These are phyloP conservation scores for Eucalyptus cloeziana DNA, from an alignment of 345 rosid genomes.

Conservation along the genomic window DNA sequence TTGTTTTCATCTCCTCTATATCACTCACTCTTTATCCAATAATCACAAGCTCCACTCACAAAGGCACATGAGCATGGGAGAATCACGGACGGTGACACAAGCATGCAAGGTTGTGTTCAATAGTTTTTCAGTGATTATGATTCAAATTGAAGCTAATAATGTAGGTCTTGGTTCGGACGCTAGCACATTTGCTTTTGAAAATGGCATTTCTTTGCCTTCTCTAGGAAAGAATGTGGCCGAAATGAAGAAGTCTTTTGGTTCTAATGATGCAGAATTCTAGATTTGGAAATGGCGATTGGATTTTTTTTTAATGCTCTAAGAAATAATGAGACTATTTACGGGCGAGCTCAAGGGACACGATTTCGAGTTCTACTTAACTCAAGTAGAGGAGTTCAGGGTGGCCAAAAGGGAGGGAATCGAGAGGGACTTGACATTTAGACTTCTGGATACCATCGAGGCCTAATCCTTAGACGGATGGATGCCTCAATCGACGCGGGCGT, in stretches of 20 bases:
- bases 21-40: too few relatives aligned
- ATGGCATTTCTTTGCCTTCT: neutral
- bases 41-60: too few relatives aligned
- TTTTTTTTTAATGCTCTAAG: constrained; percentile 3
- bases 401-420: neutral
- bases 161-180: neutral
- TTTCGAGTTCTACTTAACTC: constrained; percentile 1
- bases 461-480: constrained; percentile 18
- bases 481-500: constrained; percentile 9
- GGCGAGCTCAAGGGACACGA: neutral
- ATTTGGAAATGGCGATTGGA: neutral
- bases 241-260: neutral
- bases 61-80: too few relatives aligned
- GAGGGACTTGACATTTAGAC: neutral
- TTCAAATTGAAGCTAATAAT: neutral
- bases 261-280: neutral
- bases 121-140: neutral
- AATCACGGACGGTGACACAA: too few relatives aligned
- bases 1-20: too few relatives aligned
- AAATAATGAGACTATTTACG: constrained; percentile 8
- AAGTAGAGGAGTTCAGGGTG: constrained; percentile 17
- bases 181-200: neutral
- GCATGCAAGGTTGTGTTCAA: neutral
- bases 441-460: constrained; percentile 16
- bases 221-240: neutral